These are phyloP conservation scores for Cenococcum geophilum DNA, from an alignment of 495 filamentous ascomycete species.

Conservation along the genomic window DNA sequence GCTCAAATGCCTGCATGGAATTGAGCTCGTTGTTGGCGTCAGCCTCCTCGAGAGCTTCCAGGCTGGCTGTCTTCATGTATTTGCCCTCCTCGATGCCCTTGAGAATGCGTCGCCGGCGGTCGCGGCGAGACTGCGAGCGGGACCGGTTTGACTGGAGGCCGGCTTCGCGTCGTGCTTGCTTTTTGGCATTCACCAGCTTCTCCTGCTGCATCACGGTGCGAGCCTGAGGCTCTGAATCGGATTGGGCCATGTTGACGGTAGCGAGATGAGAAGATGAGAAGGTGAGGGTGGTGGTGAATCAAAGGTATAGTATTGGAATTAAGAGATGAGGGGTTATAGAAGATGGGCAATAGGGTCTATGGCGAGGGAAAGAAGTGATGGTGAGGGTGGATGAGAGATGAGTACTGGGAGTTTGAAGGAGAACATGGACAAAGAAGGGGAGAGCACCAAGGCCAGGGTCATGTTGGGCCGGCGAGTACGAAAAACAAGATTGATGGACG, in stretches of 20 bases:
- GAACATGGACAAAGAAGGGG: neutral
- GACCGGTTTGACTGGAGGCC: conserved; percentile 37
- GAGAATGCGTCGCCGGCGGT: conserved; percentile 38
- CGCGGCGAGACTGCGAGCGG: conserved; percentile 36
- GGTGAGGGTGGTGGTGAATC: no score
- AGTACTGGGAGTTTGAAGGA: conserved; percentile 5
- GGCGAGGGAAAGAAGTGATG: neutral
- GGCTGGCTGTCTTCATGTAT: conserved; percentile 40
- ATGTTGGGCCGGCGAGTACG: conserved; percentile 5
- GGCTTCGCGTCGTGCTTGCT: conserved; percentile 31
- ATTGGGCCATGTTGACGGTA: conserved; percentile 34
- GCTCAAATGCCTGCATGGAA: conserved; percentile 46
- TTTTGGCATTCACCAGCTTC: conserved; percentile 32
- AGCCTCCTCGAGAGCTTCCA: conserved; percentile 43
- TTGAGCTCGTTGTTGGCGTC: conserved; percentile 39
- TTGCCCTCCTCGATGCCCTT: conserved; percentile 36
- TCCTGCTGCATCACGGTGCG: conserved; percentile 38
- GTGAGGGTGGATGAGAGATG: neutral
- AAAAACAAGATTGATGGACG: conserved; percentile 30
- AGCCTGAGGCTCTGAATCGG: conserved; percentile 29
- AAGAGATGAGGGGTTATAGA: neutral
- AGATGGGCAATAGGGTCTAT: no score
- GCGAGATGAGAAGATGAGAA: no score
- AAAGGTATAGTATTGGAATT: conserved; percentile 3
- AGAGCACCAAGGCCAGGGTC: conserved; percentile 6